Base-by-base conservation (phyloP, 2,329 filamentous ascomycete species). In the Aspergillus vadensis region DNA sequence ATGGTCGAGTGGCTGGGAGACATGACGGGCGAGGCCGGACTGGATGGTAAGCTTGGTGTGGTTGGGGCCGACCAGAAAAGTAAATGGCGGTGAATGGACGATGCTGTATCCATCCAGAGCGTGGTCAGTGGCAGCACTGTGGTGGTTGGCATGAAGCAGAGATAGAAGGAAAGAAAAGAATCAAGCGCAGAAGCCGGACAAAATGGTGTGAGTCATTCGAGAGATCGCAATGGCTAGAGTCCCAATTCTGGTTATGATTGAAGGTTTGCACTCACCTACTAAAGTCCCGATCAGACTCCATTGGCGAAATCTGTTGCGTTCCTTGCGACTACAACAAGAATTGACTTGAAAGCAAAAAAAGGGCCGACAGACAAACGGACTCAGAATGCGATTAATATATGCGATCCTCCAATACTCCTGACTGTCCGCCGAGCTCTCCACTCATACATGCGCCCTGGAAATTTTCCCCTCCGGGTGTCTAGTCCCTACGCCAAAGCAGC, bases 41-140 rank as follows among this genome's bases (percentile, higher is more conserved):
- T 82, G 80, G 64, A 82, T 77, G 32, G 75, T 78, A 63, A 81
- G 75, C 59, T 80, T 79, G 50, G 77, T 79, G 65, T 80, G 77
- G 19, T 73, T 70, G 6, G 77, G 76, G 5, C 80, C 80, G 61
- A 82, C 77, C 27, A 80, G 71, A 64, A 82, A 81, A 49, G 76
- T 78, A 60, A 81, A 81, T 17, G 76, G 72, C 38, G 75, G 73
- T 41, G 79, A 81, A 60, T 75, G 73, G 47, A 79, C 71, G 60
- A 80, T 80, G 60, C 77, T 80, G 67, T 69, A 63, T 54, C 44
- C 38, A 57, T 55, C 56, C 59, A 58, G 59, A 61, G 55, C 57
- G 64, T 70, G 47, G 47, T 50, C 62, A 72, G 70, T 63, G 59
- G 59, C 55, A 58, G 49, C 50, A 58, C 59, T 63, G 58, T 57